These are phyloP conservation scores for Cyphellophora europaea DNA, from an alignment of 2,329 filamentous ascomycete species.

Conservation along the genomic window DNA sequence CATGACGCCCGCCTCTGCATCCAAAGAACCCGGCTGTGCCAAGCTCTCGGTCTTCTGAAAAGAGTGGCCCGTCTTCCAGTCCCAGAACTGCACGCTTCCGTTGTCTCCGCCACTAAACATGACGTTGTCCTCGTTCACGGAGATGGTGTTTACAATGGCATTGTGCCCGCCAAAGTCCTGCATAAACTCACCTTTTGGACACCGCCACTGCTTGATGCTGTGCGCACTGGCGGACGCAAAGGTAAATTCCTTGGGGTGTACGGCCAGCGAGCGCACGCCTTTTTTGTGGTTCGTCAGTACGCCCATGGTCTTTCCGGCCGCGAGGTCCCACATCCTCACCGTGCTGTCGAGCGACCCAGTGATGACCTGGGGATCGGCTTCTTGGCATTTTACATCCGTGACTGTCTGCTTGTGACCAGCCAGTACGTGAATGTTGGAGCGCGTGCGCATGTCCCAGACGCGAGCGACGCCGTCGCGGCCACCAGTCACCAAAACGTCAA, in stretches of 20 bases:
- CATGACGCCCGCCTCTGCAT: slow-evolving; percentile 93
- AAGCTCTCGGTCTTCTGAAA: slow-evolving; percentile 87
- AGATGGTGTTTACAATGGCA: slow-evolving; percentile 86
- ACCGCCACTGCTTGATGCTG: slow-evolving; percentile 99
- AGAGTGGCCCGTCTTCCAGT: slow-evolving; percentile 92
- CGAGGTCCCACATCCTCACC: slow-evolving; percentile 88
- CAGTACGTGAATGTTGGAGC: slow-evolving; percentile 91
- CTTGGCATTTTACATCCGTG: slow-evolving; percentile 81
- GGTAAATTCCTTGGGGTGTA: slow-evolving; percentile 89
- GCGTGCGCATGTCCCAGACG: slow-evolving; percentile 97
- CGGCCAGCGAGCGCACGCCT: slow-evolving; percentile 73
- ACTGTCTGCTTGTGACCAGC: slow-evolving; percentile 86
- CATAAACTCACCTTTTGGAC: slow-evolving; percentile 96
- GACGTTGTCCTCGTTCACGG: slow-evolving; percentile 91
- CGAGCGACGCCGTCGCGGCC: slow-evolving; percentile 88
- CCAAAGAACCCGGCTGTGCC: slow-evolving; percentile 85
- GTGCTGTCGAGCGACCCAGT: slow-evolving; percentile 87
- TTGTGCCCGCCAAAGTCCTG: slow-evolving; percentile 98
- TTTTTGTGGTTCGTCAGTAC: slow-evolving; percentile 98
- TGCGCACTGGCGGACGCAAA: slow-evolving; percentile 88
- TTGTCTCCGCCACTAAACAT: slow-evolving; percentile 94
- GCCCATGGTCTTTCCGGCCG: slow-evolving; percentile 91
- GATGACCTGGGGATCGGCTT: slow-evolving; percentile 93
- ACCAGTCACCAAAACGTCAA: slow-evolving; percentile 90
- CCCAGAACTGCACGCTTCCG: slow-evolving; percentile 94